phyloP scores from a whole-genome alignment of 441 rosid species.

The Breynia disticha region DNA sequence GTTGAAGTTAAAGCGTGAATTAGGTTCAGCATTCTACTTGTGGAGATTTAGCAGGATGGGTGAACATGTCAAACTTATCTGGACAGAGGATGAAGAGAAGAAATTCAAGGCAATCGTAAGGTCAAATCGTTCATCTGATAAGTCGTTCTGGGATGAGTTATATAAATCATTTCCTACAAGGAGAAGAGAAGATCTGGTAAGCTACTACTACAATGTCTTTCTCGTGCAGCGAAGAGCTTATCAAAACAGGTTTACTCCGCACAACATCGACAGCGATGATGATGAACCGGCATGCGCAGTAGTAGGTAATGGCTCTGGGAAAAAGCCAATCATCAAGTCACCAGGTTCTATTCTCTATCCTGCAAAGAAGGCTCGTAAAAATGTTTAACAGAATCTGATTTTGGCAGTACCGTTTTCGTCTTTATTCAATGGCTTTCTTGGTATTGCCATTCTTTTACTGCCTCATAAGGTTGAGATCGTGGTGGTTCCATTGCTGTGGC shows the following conservation, averaged over 20 bases:
- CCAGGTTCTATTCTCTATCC: conserved; percentile 43
- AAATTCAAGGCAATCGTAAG: conserved; percentile 38
- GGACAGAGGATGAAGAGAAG: conserved; percentile 48
- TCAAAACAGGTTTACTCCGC: conserved; percentile 52
- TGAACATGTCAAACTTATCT: conserved; percentile 45
- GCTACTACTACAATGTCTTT: conserved; percentile 74
- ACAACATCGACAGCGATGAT: conserved; percentile 52
- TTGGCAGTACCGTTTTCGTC: conserved; percentile 1
- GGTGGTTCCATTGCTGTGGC: background rate
- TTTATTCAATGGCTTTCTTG: background rate
- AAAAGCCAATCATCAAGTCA: conserved; percentile 21
- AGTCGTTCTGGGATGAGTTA: conserved; percentile 41
- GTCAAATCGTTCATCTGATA: conserved; percentile 30
- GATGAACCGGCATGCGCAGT: conserved; percentile 34
- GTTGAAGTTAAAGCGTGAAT: conserved; percentile 47
- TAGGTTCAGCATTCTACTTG: conserved; percentile 49
- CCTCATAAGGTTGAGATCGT: background rate
- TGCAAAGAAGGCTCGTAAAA: conserved; percentile 44
- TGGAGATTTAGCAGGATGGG: conserved; percentile 75
- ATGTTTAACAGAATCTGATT: conserved; percentile 15
- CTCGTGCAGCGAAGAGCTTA: conserved; percentile 62
- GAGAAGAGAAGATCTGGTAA: conserved; percentile 52
- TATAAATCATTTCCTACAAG: conserved; percentile 30
- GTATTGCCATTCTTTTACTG: background rate
- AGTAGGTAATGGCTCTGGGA: conserved; percentile 17